Evolutionary conservation across 495 filamentous ascomycete genomes (phyloP).

Genomic region (Ascobolus immersus): DNA sequence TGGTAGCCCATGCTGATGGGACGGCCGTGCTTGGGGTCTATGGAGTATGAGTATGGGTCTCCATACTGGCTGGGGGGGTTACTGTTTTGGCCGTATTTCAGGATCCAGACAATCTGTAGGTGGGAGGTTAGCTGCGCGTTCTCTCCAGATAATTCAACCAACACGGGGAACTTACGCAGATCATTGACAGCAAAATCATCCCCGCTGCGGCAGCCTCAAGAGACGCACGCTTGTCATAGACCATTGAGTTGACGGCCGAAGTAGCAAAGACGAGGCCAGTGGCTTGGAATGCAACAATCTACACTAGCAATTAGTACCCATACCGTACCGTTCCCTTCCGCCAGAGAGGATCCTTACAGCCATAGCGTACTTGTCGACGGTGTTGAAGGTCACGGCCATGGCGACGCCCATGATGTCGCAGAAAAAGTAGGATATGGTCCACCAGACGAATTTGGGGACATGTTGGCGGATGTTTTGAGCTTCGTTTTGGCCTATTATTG

Average conservation of each 20-base stretch:
- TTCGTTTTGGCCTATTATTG: constrained; percentile 40
- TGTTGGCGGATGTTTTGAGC: constrained; percentile 6
- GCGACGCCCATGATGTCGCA: constrained; percentile 56
- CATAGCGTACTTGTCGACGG: constrained; percentile 63
- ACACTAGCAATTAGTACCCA: constrained; percentile 3
- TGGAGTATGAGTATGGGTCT: constrained; percentile 88
- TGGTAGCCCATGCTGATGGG: constrained; percentile 31
- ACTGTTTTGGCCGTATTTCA: constrained; percentile 72
- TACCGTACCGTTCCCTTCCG: constrained; percentile 1
- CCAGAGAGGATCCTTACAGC: constrained; percentile 29
- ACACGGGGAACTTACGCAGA: constrained; percentile 40
- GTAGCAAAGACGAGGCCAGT: constrained; percentile 62
- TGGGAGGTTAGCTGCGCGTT: neutral
- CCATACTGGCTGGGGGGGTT: constrained; percentile 56
- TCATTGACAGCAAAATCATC: constrained; percentile 86
- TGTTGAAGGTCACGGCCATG: constrained; percentile 56
- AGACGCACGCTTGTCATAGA: constrained; percentile 43
- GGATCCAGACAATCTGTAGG: constrained; percentile 84
- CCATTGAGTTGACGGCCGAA: constrained; percentile 52
- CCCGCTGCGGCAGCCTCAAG: constrained; percentile 76
- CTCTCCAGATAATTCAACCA: constrained; percentile 1
- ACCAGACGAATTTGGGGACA: constrained; percentile 79
- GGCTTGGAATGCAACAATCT: constrained; percentile 65
- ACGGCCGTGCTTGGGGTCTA: constrained; percentile 52
- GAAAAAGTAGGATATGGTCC: constrained; percentile 62